These are phyloP conservation scores for Trichoderma sp. DNA, from an alignment of 2,329 filamentous ascomycete genomes.

Conservation along the genomic window DNA sequence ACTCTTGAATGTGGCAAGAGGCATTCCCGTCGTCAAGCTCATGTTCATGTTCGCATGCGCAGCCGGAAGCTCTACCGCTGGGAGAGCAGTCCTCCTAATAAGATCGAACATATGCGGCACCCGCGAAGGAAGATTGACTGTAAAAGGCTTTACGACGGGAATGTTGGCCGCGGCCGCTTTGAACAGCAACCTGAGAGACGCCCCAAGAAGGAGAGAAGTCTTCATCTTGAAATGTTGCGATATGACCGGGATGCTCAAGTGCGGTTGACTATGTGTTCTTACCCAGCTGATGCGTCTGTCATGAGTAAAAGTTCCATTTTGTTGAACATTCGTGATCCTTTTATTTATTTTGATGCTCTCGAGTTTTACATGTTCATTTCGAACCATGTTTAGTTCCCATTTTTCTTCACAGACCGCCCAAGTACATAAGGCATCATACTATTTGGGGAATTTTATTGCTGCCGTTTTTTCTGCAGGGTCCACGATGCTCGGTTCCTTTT, in stretches of 20 bases:
- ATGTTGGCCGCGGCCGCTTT: not conserved
- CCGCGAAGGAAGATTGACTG: not conserved
- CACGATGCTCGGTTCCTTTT: not conserved
- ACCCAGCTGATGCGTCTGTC: not conserved
- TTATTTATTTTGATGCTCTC: not conserved
- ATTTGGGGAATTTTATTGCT: not conserved
- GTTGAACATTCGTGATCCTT: not conserved
- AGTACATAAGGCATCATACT: not conserved
- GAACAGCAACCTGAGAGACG: not conserved
- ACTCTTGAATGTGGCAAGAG: conserved; percentile 17
- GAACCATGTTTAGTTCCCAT: not conserved
- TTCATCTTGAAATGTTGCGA: not conserved
- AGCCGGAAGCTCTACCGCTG: conserved; percentile 1
- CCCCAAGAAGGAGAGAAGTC: not conserved
- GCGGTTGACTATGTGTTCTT: not conserved
- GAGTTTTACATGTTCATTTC: no score
- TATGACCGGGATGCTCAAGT: no score
- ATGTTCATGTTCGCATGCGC: not conserved
- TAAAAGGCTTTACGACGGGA: not conserved
- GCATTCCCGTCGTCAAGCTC: conserved; percentile 15
- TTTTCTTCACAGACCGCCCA: not conserved
- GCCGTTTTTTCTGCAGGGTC: not conserved
- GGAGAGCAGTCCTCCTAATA: conserved; percentile 18
- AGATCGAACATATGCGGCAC: conserved; percentile 27
- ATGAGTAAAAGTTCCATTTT: not conserved